Percentiles rank a stretch among this genome's conserved stretches.
Conservation (phyloP, 169 alveolate genomes). For the Babesia ovata region DNA sequence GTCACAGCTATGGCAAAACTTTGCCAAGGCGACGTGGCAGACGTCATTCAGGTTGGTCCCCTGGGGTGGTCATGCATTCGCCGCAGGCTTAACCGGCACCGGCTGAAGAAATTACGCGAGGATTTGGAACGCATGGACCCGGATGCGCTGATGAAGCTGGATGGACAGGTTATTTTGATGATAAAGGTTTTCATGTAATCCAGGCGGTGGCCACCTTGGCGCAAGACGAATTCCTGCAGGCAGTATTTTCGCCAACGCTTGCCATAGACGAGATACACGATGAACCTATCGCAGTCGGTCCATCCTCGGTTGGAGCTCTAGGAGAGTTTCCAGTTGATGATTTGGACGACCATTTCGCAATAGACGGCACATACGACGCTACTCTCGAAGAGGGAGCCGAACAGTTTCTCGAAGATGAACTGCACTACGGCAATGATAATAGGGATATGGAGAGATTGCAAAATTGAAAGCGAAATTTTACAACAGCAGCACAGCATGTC, state of each 20-base stretch:
- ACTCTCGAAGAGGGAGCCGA: background rate
- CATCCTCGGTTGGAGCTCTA: background rate
- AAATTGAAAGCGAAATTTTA: constrained; percentile 4
- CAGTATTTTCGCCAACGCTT: constrained; percentile 45
- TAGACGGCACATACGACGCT: background rate
- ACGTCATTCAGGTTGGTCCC: constrained; percentile 52
- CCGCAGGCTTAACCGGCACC: constrained; percentile 53
- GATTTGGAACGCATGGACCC: constrained; percentile 50
- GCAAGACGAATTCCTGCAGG: constrained; percentile 56
- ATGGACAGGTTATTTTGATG: constrained; percentile 23
- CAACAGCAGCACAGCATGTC: background rate
- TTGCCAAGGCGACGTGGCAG: constrained; percentile 74
- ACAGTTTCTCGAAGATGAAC: background rate
- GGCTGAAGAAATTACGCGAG: constrained; percentile 24
- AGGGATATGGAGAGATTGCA: background rate
- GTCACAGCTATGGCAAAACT: constrained; percentile 72
- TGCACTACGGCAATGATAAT: background rate
- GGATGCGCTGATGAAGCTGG: constrained; percentile 35
- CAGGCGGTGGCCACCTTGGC: constrained; percentile 62
- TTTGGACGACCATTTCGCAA: background rate
- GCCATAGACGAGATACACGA: constrained; percentile 65
- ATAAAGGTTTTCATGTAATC: too few species aligned
- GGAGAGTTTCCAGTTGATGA: constrained; percentile 9
- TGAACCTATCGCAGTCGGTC: constrained; percentile 49
- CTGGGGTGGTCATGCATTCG: background rate